Conservation (phyloP, 805 yeast genomes). For the Saccharomycopsis sp. region DNA sequence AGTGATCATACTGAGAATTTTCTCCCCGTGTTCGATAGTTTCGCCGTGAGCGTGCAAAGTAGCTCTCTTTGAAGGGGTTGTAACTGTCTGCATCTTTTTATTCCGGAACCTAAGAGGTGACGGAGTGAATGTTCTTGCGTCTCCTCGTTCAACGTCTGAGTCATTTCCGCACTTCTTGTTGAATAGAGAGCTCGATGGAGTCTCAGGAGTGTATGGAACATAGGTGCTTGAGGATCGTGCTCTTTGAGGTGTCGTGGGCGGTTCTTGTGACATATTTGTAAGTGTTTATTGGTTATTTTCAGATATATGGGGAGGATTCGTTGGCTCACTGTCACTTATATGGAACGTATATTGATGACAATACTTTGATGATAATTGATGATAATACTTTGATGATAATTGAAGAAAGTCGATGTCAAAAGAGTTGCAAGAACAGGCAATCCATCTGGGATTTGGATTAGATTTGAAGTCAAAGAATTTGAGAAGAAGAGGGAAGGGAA, state of each 20-base stretch:
- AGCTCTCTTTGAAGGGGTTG: background rate
- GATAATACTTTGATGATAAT: too few species aligned
- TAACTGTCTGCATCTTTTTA: background rate
- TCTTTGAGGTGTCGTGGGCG: background rate
- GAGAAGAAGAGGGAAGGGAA: background rate
- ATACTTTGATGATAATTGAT: too few species aligned
- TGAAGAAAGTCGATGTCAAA: too few species aligned
- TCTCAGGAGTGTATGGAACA: background rate
- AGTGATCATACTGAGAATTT: slow-evolving; percentile 8
- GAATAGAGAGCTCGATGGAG: background rate
- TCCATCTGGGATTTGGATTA: background rate
- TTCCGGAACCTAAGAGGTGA: background rate
- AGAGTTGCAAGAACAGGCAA: background rate
- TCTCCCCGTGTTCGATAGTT: background rate
- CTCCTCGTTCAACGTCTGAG: too few species aligned
- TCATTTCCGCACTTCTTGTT: background rate
- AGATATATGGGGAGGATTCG: too few species aligned
- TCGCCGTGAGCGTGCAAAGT: background rate
- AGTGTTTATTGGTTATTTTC: too few species aligned
- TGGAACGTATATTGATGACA: too few species aligned
- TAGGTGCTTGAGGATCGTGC: background rate
- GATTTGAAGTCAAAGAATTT: background rate
- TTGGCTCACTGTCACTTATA: too few species aligned
- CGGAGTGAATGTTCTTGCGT: background rate
- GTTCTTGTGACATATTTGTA: background rate